Percentiles rank a stretch among this genome's conserved stretches.
These are phyloP conservation scores for Phylloporus arenicola DNA, from an alignment of 768 basidiomycete species.

Conservation along the genomic window DNA sequence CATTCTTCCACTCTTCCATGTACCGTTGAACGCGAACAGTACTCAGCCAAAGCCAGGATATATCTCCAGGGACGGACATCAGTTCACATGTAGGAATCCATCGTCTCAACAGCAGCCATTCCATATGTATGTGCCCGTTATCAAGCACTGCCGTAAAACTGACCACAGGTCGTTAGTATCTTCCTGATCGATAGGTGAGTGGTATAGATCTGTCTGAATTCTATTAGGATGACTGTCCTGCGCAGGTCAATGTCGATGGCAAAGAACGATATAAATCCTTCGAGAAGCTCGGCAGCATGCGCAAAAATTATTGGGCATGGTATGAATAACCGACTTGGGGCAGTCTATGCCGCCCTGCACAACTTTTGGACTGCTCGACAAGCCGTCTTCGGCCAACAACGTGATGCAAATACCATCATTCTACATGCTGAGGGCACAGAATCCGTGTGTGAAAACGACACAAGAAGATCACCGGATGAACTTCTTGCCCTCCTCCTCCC, in stretches of 20 bases:
- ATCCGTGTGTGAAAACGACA: slow-evolving; percentile 39
- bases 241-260: slow-evolving; percentile 50
- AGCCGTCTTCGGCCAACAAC: slow-evolving; percentile 30
- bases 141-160: background rate
- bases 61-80: slow-evolving; percentile 52
- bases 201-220: background rate
- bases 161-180: slow-evolving; percentile 4
- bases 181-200: slow-evolving; percentile 20
- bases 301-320: slow-evolving; percentile 23
- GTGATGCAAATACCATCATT: slow-evolving; percentile 53
- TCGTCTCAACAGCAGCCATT: slow-evolving; percentile 43
- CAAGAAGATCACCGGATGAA: slow-evolving; percentile 36
- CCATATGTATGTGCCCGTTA: slow-evolving; percentile 46
- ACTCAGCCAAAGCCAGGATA: slow-evolving; percentile 35
- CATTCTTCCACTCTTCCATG: slow-evolving; percentile 50
- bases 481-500: slow-evolving; percentile 38
- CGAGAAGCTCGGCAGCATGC: slow-evolving; percentile 32
- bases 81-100: slow-evolving; percentile 50
- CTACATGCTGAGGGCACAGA: slow-evolving; percentile 34
- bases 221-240: background rate
- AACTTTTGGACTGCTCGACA: slow-evolving; percentile 51
- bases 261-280: slow-evolving; percentile 35
- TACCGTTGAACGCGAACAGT: slow-evolving; percentile 21
- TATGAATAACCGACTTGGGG: slow-evolving; percentile 50
- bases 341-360: slow-evolving; percentile 49